phyloP scores from a whole-genome alignment of 1,284 basidiomycete species.

The Papiliotrema terrestris region DNA sequence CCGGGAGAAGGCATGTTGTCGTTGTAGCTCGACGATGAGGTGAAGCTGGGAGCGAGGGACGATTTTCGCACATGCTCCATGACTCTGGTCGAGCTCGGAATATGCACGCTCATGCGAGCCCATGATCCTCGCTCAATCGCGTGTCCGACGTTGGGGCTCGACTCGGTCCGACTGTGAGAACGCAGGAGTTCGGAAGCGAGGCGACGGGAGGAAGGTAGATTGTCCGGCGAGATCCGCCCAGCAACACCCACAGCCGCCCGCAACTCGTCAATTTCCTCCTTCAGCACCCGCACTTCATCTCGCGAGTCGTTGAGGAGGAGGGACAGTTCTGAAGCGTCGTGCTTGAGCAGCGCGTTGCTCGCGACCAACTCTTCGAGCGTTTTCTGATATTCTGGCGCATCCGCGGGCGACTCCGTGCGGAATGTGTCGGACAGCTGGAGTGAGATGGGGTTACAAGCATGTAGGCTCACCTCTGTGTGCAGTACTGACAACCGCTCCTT shows the following conservation, averaged over 20 bases:
- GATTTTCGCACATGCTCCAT: constrained; percentile 36
- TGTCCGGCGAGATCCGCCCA: constrained; percentile 17
- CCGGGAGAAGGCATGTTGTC: constrained; percentile 26
- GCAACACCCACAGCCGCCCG: constrained; percentile 36
- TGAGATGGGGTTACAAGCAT: not conserved
- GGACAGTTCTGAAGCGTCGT: constrained; percentile 73
- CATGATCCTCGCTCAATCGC: constrained; percentile 12
- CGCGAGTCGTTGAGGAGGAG: constrained; percentile 66
- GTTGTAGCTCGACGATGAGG: constrained; percentile 28
- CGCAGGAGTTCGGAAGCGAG: constrained; percentile 33
- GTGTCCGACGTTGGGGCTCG: constrained; percentile 17
- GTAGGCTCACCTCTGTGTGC: constrained; percentile 46
- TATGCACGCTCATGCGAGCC: constrained; percentile 20
- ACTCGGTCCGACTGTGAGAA: constrained; percentile 25
- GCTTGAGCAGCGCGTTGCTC: constrained; percentile 75
- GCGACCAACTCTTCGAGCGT: constrained; percentile 76
- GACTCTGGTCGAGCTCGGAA: constrained; percentile 12
- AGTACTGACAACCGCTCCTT: constrained; percentile 63
- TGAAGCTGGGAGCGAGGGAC: constrained; percentile 38
- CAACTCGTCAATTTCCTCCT: constrained; percentile 70
- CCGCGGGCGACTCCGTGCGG: constrained; percentile 29
- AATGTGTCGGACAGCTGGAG: constrained; percentile 36
- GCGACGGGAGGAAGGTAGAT: constrained; percentile 13
- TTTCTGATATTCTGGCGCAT: constrained; percentile 49
- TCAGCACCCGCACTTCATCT: constrained; percentile 67